A percentile compares a stretch with the other conserved stretches of the same genome.
These are phyloP conservation scores for Physcomitrium patens DNA, from an alignment of 225 moss, liverwort and hornwort species.

Conservation along the genomic window DNA sequence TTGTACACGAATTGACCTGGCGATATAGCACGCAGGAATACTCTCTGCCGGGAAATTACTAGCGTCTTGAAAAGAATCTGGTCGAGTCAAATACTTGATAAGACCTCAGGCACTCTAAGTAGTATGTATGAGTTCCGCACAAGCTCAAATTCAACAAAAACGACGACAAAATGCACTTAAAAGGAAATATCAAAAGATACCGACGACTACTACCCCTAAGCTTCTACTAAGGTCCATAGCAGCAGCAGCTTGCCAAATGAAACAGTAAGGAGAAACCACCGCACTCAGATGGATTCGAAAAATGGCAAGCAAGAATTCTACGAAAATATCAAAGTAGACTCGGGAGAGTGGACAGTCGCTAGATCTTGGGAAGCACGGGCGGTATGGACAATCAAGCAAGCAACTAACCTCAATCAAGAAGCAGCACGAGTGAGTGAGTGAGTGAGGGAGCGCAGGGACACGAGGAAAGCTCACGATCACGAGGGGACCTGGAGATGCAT, in stretches of 20 bases:
- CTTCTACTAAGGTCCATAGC: not conserved
- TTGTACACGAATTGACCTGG: no score
- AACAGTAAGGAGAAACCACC: not conserved
- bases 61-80: not conserved
- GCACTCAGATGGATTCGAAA: no score
- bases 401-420: no score
- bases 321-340: not conserved
- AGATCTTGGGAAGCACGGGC: constrained; percentile 41
- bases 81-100: not conserved
- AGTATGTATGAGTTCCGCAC: no score
- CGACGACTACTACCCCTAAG: not conserved
- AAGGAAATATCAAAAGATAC: not conserved
- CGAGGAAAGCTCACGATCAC: no score
- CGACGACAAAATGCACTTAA: not conserved
- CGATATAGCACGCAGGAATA: no score
- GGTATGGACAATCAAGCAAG: constrained; percentile 35
- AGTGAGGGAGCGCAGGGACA: no score
- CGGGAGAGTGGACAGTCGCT: constrained; percentile 30
- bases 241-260: not conserved
- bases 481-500: no score
- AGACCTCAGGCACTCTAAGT: not conserved
- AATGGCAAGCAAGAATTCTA: not conserved
- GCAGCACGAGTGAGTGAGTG: no score
- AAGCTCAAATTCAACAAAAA: not conserved
- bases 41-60: not conserved